Conservation (phyloP, 805 yeast species). For the Kuraishia molischiana region DNA sequence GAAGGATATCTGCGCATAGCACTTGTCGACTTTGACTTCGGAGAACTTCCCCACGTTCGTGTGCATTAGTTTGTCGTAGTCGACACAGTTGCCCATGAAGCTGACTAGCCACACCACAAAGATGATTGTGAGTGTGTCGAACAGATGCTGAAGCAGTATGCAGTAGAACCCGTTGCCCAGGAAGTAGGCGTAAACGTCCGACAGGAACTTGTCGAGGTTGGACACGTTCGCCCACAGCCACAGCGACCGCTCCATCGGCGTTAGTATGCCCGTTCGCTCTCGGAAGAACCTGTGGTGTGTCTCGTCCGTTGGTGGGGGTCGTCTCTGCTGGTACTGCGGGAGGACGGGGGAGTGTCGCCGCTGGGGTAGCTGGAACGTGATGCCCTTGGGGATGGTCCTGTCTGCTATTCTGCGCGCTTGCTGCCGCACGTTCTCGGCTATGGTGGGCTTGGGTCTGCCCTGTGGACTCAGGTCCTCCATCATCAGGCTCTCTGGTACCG, state of each 20-base stretch:
- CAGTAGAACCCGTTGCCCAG: constrained; percentile 78
- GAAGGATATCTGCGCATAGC: constrained; percentile 34
- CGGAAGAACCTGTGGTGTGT: constrained; percentile 11
- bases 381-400: constrained; percentile 4
- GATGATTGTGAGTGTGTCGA: constrained; percentile 64
- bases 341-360: background rate
- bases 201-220: constrained; percentile 78
- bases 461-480: background rate
- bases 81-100: constrained; percentile 74
- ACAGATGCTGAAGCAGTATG: constrained; percentile 53
- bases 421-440: background rate
- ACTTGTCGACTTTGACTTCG: constrained; percentile 36
- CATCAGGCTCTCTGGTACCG: constrained; percentile 4
- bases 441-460: background rate
- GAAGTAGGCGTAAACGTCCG: constrained; percentile 77
- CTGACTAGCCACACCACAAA: constrained; percentile 76
- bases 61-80: constrained; percentile 29
- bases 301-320: constrained; percentile 15
- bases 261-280: constrained; percentile 25
- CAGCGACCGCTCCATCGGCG: constrained; percentile 67
- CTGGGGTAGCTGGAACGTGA: constrained; percentile 5
- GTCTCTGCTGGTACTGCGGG: background rate
- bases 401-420: constrained; percentile 2
- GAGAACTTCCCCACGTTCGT: constrained; percentile 22
- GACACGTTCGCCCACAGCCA: constrained; percentile 97